Percentiles rank a stretch among this genome's conserved stretches.
These are phyloP conservation scores for Neohortaea acidophila DNA, from an alignment of 495 filamentous ascomycete genomes.

Conservation along the genomic window DNA sequence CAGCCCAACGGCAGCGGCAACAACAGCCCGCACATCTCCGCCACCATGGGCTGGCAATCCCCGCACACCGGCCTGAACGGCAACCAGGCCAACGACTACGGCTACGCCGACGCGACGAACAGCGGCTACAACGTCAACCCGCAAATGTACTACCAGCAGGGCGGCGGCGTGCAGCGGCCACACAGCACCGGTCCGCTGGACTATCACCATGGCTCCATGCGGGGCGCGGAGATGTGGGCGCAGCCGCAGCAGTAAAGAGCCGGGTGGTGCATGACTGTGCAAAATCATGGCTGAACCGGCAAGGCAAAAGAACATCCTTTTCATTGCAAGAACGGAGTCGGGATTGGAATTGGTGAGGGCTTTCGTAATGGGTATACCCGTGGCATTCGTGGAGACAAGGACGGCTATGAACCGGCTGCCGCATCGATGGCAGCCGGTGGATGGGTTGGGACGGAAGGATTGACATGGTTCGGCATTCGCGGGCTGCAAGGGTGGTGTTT, in stretches of 20 bases:
- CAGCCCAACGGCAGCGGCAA: slow-evolving; percentile 24
- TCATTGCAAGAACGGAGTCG: too few species aligned
- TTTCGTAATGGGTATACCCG: too few species aligned
- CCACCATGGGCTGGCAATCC: slow-evolving; percentile 27
- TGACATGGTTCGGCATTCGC: too few species aligned
- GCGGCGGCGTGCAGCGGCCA: slow-evolving; percentile 24
- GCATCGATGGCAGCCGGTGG: too few species aligned
- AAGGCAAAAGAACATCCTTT: too few species aligned
- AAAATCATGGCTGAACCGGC: too few species aligned
- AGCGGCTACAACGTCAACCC: slow-evolving; percentile 10
- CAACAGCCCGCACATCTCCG: slow-evolving; percentile 27
- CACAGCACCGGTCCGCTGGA: slow-evolving; percentile 30
- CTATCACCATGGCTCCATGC: slow-evolving; percentile 23
- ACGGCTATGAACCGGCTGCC: too few species aligned
- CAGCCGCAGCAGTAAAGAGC: slow-evolving; percentile 21
- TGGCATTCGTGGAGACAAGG: too few species aligned
- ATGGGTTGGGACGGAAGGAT: too few species aligned
- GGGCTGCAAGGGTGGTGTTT: too few species aligned
- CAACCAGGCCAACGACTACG: slow-evolving; percentile 21
- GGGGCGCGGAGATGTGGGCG: slow-evolving; percentile 22
- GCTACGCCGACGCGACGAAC: slow-evolving; percentile 29
- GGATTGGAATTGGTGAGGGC: too few species aligned
- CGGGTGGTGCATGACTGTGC: too few species aligned
- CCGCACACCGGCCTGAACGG: slow-evolving; percentile 22
- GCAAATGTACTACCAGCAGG: slow-evolving; percentile 26